A percentile compares a stretch with the other conserved stretches of the same genome.
Evolutionary conservation across 2,329 filamentous ascomycete species (phyloP).

Genomic region (Arachnopeziza araneosa): DNA sequence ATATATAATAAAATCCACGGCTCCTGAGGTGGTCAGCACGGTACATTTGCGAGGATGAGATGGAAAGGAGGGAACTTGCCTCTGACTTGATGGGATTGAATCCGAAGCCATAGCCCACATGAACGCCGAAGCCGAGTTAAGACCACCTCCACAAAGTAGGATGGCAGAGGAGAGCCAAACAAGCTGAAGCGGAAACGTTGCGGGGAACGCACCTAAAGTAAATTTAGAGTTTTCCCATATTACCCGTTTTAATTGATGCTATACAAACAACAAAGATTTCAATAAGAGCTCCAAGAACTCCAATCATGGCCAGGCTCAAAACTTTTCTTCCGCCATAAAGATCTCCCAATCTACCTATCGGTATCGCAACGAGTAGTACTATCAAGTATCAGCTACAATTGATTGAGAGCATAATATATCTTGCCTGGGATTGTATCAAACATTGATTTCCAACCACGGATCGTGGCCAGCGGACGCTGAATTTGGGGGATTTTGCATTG

Average conservation of each 20-base stretch:
- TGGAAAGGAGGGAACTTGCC: conserved; percentile 9
- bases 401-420: neutral
- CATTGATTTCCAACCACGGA: conserved; percentile 28
- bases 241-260: neutral
- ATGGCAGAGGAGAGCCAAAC: conserved; percentile 28
- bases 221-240: neutral
- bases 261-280: conserved; percentile 28
- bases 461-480: conserved; percentile 23
- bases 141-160: conserved; percentile 26
- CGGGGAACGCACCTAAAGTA: conserved; percentile 24
- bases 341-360: conserved; percentile 28
- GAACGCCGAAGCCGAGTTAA: conserved; percentile 26
- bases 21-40: conserved; percentile 15
- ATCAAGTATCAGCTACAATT: neutral
- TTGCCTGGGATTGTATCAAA: conserved; percentile 29
- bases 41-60: neutral
- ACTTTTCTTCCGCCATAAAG: conserved; percentile 23
- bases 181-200: conserved; percentile 20
- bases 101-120: conserved; percentile 31
- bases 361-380: conserved; percentile 29
- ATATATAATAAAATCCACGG: conserved; percentile 29
- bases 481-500: conserved; percentile 27
- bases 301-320: conserved; percentile 23
- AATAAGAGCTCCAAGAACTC: conserved; percentile 19
- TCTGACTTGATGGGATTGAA: conserved; percentile 20